Evolutionary conservation across 768 basidiomycete species (phyloP).

Genomic region (Saitozyma sp.): DNA sequence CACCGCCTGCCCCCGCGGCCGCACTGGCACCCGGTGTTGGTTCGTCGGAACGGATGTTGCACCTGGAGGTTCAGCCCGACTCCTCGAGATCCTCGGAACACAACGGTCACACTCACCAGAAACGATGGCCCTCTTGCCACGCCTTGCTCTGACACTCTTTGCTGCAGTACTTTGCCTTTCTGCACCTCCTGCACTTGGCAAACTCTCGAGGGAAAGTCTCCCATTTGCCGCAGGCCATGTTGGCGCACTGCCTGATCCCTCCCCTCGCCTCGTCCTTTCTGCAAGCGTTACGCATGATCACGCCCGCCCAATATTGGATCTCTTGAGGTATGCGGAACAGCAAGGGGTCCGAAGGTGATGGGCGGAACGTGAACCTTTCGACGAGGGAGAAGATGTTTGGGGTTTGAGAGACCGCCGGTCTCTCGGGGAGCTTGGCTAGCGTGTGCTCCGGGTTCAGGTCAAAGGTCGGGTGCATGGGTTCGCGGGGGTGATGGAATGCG

Average conservation of each 20-base stretch:
- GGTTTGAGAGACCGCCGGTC: slow-evolving; percentile 47
- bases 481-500: slow-evolving; percentile 80
- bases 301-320: slow-evolving; percentile 98
- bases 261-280: slow-evolving; percentile 90
- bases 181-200: slow-evolving; percentile 90
- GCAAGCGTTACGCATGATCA: slow-evolving; percentile 99
- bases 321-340: slow-evolving; percentile 73
- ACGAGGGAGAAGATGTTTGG: slow-evolving; percentile 91
- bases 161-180: slow-evolving; percentile 98
- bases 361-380: slow-evolving; percentile 93
- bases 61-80: slow-evolving; percentile 19
- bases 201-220: slow-evolving; percentile 90
- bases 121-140: slow-evolving; percentile 94
- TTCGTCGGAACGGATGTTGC: slow-evolving; percentile 26
- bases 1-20: slow-evolving; percentile 3
- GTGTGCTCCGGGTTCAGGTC: slow-evolving; percentile 26
- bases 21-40: slow-evolving; percentile 11
- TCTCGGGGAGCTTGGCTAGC: slow-evolving; percentile 40
- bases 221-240: slow-evolving; percentile 96
- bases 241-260: slow-evolving; percentile 95
- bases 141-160: slow-evolving; percentile 96
- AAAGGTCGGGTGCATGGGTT: slow-evolving; percentile 51
- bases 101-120: slow-evolving; percentile 62
- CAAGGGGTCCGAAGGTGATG: slow-evolving; percentile 75
- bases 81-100: too few species aligned